Conservation (phyloP, 352 stramenopile species). For the Thalassiosira exigua region DNA sequence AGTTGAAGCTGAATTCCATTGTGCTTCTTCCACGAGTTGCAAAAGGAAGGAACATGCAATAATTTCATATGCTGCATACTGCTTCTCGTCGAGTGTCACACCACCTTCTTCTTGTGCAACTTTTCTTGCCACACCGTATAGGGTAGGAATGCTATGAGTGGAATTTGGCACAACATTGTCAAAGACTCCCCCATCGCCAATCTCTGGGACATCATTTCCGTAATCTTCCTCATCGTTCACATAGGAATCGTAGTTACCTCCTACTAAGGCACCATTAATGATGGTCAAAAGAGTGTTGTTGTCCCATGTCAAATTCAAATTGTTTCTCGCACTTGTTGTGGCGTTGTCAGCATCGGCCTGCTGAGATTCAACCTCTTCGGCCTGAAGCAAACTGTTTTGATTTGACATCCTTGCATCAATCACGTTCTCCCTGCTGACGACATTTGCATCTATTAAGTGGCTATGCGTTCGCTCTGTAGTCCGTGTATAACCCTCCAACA, state of each 20-base stretch:
- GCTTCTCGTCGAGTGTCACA: conserved; percentile 34
- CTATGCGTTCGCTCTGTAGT: not conserved
- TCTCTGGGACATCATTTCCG: not conserved
- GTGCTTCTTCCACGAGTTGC: too few species aligned
- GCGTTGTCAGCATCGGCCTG: not conserved
- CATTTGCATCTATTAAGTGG: not conserved
- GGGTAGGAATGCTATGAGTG: conserved; percentile 9
- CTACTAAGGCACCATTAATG: conserved; percentile 27
- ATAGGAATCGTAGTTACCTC: not conserved
- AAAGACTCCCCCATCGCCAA: not conserved
- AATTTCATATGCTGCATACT: conserved; percentile 47
- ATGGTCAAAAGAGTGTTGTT: conserved; percentile 16
- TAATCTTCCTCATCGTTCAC: not conserved
- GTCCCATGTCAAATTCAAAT: not conserved
- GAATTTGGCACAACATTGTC: not conserved
- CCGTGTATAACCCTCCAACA: not conserved
- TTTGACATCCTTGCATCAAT: not conserved
- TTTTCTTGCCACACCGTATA: not conserved
- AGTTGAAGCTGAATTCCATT: too few species aligned
- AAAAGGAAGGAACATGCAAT: conserved; percentile 30
- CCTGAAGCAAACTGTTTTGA: not conserved
- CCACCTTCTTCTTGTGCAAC: conserved; percentile 4
- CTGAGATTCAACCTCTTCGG: not conserved
- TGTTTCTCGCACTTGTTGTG: too few species aligned
- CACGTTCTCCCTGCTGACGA: not conserved